Evolutionary conservation across 2,329 filamentous ascomycete species (phyloP).

Genomic region (Ophiostoma angusticollis): DNA sequence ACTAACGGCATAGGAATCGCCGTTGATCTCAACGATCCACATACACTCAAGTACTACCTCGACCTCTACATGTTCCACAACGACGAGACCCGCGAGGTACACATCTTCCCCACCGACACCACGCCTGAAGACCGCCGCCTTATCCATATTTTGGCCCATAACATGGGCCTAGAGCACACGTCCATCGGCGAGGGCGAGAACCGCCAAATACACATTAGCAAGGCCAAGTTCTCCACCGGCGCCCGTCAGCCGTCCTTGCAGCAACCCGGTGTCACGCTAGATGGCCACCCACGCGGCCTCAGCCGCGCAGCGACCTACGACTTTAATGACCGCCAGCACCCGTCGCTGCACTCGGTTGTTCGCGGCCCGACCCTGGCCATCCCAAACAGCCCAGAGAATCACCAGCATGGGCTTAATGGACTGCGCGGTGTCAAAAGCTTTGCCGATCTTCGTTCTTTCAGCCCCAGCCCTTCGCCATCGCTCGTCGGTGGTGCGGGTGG

Average conservation of each 20-base stretch:
- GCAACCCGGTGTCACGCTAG: conserved; percentile 54
- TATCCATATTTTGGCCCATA: conserved; percentile 88
- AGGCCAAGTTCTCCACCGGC: conserved; percentile 35
- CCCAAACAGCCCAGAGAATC: conserved; percentile 60
- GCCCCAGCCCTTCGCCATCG: conserved; percentile 81
- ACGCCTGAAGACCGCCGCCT: conserved; percentile 75
- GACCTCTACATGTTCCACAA: conserved; percentile 82
- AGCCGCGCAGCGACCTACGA: conserved; percentile 96
- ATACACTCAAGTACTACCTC: conserved; percentile 78
- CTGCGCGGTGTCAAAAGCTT: conserved; percentile 92
- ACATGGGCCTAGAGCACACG: conserved; percentile 82
- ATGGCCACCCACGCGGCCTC: conserved; percentile 69
- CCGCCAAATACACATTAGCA: conserved; percentile 82
- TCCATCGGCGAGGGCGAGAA: conserved; percentile 81
- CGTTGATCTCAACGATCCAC: conserved; percentile 80
- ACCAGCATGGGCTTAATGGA: conserved; percentile 54
- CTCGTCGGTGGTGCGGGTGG: conserved; percentile 34
- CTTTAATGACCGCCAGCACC: conserved; percentile 56
- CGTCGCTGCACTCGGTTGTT: conserved; percentile 47
- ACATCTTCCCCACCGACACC: conserved; percentile 72
- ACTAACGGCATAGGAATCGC: conserved; percentile 45
- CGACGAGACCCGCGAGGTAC: conserved; percentile 52
- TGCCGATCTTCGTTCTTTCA: conserved; percentile 87
- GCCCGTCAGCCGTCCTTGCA: conserved; percentile 34
- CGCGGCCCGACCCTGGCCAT: conserved; percentile 79